Evolutionary conservation across 2,329 filamentous ascomycete species (phyloP), one percentile per base, ranked within the genome.

Genomic region (Aspergillus sp.): DNA sequence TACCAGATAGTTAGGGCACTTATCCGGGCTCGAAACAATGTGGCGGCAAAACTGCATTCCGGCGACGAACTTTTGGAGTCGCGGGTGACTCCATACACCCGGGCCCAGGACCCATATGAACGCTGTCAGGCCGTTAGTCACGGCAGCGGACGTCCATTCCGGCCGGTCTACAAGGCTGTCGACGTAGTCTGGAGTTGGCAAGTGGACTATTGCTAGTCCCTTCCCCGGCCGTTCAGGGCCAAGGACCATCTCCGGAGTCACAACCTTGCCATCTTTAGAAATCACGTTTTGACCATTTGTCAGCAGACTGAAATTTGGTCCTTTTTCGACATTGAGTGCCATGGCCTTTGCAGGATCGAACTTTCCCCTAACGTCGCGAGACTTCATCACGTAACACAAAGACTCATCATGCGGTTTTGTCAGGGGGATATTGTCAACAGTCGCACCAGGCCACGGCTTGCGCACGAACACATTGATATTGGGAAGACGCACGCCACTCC

Each of bases 211-310:
- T 8, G 91, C 90, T 65, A 97, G 83, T 2, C 92, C 93, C 59
- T 83, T 85, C 11, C 93, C 93, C 6, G 85, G 82, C 59, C 87
- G 83, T 3, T 83, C 78, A 11, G 88, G 81, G 1, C 85, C 92
- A 55, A 99, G 72, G 1, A 98, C 93, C 89, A 96, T 95, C 0
- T 95, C 91, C 1, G 94, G 90, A 0, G 89, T 95, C 31, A 99
- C 86, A 0, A 84, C 84, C 7, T 81, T 82, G 4, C 92, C 93
- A 68, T 89, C 84, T 15, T 82, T 79, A 25, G 86, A 87, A 57
- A 81, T 78, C 1, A 95, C 87, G 52, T 76, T 87, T 64, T 88
- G 66, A 2, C 93, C 92, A 1, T 71, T 74, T 0, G 89, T 82
- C 48, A 99, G 81, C 13, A 75, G 69, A 41, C 81, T 81, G 75